These are phyloP conservation scores for Nemania sp. DNA, from an alignment of 2,329 filamentous ascomycete genomes.

Conservation along the genomic window DNA sequence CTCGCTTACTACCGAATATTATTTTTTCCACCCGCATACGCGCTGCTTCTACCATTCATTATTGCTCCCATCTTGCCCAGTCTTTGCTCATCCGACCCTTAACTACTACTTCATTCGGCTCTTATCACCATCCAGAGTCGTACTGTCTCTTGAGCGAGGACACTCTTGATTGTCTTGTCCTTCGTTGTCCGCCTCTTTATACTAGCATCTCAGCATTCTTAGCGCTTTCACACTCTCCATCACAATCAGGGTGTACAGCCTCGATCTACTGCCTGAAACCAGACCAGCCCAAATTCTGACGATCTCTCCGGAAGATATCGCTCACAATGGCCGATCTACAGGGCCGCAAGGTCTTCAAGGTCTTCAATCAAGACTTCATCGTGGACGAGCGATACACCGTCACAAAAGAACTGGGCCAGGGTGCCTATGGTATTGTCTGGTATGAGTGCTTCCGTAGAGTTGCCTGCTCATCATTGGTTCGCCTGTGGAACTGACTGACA, in stretches of 20 bases:
- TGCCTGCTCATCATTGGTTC: neutral
- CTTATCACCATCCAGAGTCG: neutral
- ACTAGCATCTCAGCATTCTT: neutral
- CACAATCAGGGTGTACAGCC: neutral
- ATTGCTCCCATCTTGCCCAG: constrained; percentile 22
- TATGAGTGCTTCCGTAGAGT: constrained; percentile 48
- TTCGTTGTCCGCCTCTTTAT: constrained; percentile 15
- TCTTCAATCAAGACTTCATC: constrained; percentile 99
- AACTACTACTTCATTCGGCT: constrained; percentile 9
- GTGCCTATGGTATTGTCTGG: constrained; percentile 99
- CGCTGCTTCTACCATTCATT: neutral
- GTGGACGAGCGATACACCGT: constrained; percentile 98
- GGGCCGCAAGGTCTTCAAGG: constrained; percentile 85
- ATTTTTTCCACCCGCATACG: neutral
- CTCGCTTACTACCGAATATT: constrained; percentile 19
- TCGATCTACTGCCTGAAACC: neutral
- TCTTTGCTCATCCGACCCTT: constrained; percentile 9
- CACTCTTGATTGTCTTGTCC: constrained; percentile 2
- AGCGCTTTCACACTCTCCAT: neutral
- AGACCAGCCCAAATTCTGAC: neutral
- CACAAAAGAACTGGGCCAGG: constrained; percentile 97
- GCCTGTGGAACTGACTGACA: constrained; percentile 4
- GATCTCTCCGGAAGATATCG: neutral
- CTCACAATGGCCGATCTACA: constrained; percentile 40
- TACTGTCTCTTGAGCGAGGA: constrained; percentile 1